phyloP scores from a whole-genome alignment of 192 early-diverging fungal genomes.

The Coemansia sp. region DNA sequence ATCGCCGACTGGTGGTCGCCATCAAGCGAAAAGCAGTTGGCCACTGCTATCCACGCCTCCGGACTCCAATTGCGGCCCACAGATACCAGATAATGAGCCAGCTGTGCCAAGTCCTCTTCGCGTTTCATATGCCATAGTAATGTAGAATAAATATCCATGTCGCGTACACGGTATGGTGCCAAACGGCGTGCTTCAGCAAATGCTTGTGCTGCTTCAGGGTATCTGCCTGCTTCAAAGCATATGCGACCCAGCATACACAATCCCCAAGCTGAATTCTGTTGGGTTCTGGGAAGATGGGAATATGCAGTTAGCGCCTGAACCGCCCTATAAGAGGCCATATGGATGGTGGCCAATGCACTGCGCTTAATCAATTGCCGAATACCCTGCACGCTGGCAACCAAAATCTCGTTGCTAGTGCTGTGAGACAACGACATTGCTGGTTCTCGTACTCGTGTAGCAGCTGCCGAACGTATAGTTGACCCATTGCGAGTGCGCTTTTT shows the following conservation, averaged over 20 bases:
- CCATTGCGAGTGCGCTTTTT: slow-evolving; percentile 50
- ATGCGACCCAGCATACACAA: slow-evolving; percentile 53
- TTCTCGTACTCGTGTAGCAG: slow-evolving; percentile 4
- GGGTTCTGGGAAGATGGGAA: slow-evolving; percentile 21
- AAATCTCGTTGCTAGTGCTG: neutral
- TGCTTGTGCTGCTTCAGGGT: slow-evolving; percentile 58
- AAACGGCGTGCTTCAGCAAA: slow-evolving; percentile 57
- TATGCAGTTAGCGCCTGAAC: slow-evolving; percentile 20
- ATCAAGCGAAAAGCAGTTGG: slow-evolving; percentile 71
- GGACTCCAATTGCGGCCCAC: slow-evolving; percentile 63
- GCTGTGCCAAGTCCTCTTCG: slow-evolving; percentile 65
- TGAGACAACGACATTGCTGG: neutral
- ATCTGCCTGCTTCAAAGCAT: slow-evolving; percentile 56
- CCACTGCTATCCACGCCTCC: slow-evolving; percentile 78
- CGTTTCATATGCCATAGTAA: slow-evolving; percentile 81
- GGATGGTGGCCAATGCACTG: slow-evolving; percentile 7
- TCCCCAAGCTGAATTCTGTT: slow-evolving; percentile 42
- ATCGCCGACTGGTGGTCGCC: slow-evolving; percentile 74
- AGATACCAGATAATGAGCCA: slow-evolving; percentile 74
- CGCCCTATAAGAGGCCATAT: slow-evolving; percentile 22
- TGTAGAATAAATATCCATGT: slow-evolving; percentile 85
- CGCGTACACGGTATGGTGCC: slow-evolving; percentile 69
- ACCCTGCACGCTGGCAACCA: neutral
- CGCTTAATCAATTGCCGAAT: slow-evolving; percentile 17
- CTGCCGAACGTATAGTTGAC: slow-evolving; percentile 14